Conservation (phyloP, 208 protist species). For the Strigomonas culicis region DNA sequence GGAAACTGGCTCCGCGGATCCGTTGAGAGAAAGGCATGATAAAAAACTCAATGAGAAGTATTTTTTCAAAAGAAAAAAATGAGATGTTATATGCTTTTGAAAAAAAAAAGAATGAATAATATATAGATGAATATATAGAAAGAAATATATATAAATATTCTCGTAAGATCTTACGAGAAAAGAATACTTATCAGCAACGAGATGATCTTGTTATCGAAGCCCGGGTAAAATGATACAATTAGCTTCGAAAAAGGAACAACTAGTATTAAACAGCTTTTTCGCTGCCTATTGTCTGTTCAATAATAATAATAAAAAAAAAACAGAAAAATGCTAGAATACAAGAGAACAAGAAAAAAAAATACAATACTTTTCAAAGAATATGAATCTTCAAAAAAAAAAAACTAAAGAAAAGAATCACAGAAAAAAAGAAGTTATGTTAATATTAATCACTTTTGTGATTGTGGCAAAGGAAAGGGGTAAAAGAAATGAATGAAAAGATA, state of each 20-base stretch:
- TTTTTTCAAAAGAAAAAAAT: constrained; percentile 5
- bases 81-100: background rate
- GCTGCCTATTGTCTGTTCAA: background rate
- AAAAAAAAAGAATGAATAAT: background rate
- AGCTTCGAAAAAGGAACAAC: background rate
- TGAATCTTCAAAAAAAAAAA: constrained; percentile 14
- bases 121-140: constrained; percentile 2
- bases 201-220: too few species aligned
- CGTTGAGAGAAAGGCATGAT: constrained; percentile 28
- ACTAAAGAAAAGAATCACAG: constrained; percentile 11
- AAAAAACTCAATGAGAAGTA: background rate
- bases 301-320: constrained; percentile 11
- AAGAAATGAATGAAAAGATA: background rate
- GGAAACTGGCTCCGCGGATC: constrained; percentile 49
- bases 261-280: background rate
- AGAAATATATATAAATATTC: background rate
- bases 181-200: too few species aligned
- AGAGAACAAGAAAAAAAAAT: constrained; percentile 4
- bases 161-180: too few species aligned
- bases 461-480: constrained; percentile 1
- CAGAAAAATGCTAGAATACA: constrained; percentile 13
- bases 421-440: background rate
- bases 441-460: background rate
- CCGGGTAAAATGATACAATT: background rate
- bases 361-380: background rate